Evolutionary conservation across 805 yeast genomes (phyloP), one percentile per base, ranked within the genome.

Genomic region (Alloascoidea hylecoeti): DNA sequence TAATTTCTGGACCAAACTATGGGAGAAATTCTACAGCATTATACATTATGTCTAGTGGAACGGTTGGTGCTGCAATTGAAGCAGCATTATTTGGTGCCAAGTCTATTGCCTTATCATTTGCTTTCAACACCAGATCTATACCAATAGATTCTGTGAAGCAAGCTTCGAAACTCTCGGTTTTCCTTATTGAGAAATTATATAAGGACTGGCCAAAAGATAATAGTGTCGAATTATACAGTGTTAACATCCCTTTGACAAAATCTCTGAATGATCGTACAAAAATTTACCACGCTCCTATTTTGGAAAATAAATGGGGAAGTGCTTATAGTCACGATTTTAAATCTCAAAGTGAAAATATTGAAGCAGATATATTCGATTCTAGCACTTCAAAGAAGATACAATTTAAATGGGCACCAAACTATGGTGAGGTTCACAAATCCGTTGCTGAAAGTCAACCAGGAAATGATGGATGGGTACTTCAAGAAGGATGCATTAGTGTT

Each of bases 51-150:
- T 76, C 96, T 3, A 78, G 94, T 47, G 98, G 98, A 12, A 92
- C 98, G 2, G 78, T 92, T 14, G 98, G 98, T 17, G 97, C 95
- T 3, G 92, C 96, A 1, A 72, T 88, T 84, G 98, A 92, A 58
- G 94, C 88, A 1, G 82, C 80, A 2, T 71, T 88, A 33, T 53
- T 67, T 16, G 72, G 75, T 18, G 60, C 58, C 13, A 76, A 66
- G 46, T 63, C 95, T 3, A 67, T 92, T 44, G 96, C 94, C 2
- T 49, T 92, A 27, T 81, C 94, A 28, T 89, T 75, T 65, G 92
- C 94, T n/a, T 92, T 79, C 51, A 65, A 68, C 30, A 55, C 62
- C 18, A 57, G 68, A 35, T 55, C 61, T 15, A n/a, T 23, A 9
- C 30, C 30, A 9, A n/a, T n/a, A 9, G 76, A 78, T n/a, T 65